These are phyloP conservation scores for Pochonia chlamydosporia DNA, from an alignment of 2,329 filamentous ascomycete genomes.

Conservation along the genomic window DNA sequence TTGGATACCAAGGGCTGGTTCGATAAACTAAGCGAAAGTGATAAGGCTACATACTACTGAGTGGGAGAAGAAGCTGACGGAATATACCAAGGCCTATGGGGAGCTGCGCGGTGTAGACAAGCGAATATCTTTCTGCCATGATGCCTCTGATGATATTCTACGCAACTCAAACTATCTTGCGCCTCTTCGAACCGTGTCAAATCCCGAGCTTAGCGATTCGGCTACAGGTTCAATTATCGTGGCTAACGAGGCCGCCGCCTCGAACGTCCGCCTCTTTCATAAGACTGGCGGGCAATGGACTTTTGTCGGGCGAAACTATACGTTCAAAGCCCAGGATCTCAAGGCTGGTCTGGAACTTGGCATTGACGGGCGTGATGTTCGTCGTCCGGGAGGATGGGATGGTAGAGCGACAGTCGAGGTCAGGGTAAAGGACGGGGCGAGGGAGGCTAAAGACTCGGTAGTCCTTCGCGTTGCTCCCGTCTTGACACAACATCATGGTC, in stretches of 20 bases:
- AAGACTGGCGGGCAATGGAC: slow-evolving; percentile 17
- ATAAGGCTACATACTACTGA: no score
- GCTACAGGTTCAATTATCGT: slow-evolving; percentile 14
- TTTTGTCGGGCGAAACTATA: slow-evolving; percentile 18
- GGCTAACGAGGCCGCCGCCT: background rate
- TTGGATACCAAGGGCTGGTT: no score
- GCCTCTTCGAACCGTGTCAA: slow-evolving; percentile 24
- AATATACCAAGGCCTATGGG: no score
- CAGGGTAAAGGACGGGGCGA: slow-evolving; percentile 17
- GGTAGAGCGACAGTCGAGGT: slow-evolving; percentile 22
- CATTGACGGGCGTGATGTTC: slow-evolving; percentile 26
- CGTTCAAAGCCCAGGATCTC: slow-evolving; percentile 22
- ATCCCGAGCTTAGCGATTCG: slow-evolving; percentile 11
- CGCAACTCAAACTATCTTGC: slow-evolving; percentile 24
- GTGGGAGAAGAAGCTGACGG: no score
- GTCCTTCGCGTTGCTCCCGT: slow-evolving; percentile 29
- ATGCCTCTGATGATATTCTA: slow-evolving; percentile 28
- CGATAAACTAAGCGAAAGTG: no score
- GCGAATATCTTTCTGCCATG: no score
- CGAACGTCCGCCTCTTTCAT: slow-evolving; percentile 23
- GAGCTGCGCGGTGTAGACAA: slow-evolving; percentile 22
- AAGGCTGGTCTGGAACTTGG: slow-evolving; percentile 24
- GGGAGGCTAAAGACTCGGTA: slow-evolving; percentile 19
- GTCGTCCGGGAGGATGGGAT: slow-evolving; percentile 18
- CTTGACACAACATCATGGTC: slow-evolving; percentile 30